Percentiles rank a stretch among this genome's conserved stretches.
Conservation (phyloP, 108 stramenopile species). For the Phaeodactylum tricornutum region DNA sequence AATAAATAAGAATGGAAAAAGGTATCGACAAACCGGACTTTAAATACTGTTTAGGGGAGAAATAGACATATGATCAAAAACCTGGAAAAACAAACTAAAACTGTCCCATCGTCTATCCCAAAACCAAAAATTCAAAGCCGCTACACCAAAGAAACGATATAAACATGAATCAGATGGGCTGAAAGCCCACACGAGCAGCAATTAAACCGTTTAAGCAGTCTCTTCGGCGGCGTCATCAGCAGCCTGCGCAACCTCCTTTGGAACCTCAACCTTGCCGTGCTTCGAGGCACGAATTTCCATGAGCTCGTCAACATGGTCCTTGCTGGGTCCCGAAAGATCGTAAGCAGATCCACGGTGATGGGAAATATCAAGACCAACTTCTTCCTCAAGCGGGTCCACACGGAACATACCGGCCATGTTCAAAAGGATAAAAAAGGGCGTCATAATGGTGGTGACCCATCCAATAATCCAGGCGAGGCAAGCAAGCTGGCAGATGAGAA, state of each 20-base stretch:
- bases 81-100: too few species aligned
- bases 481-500: conserved; percentile 57
- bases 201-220: too few species aligned
- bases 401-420: conserved; percentile 66
- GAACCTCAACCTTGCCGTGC: conserved; percentile 47
- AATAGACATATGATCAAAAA: too few species aligned
- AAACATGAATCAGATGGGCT: too few species aligned
- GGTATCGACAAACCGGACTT: too few species aligned
- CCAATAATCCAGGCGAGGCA: conserved; percentile 59
- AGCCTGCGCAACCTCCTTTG: conserved; percentile 29
- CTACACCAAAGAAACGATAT: too few species aligned
- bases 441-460: conserved; percentile 68
- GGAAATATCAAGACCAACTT: conserved; percentile 75
- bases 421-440: conserved; percentile 72
- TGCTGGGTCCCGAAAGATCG: conserved; percentile 41
- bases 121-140: too few species aligned
- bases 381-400: conserved; percentile 74
- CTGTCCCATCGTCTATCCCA: too few species aligned
- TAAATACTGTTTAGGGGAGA: too few species aligned
- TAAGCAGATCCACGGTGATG: conserved; percentile 79
- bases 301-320: conserved; percentile 52
- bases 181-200: too few species aligned
- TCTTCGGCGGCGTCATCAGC: conserved; percentile 9
- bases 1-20: too few species aligned
- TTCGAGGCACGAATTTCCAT: conserved; percentile 47